Conservation (phyloP, 2,329 filamentous ascomycete species). For the Volutella citrinella region DNA sequence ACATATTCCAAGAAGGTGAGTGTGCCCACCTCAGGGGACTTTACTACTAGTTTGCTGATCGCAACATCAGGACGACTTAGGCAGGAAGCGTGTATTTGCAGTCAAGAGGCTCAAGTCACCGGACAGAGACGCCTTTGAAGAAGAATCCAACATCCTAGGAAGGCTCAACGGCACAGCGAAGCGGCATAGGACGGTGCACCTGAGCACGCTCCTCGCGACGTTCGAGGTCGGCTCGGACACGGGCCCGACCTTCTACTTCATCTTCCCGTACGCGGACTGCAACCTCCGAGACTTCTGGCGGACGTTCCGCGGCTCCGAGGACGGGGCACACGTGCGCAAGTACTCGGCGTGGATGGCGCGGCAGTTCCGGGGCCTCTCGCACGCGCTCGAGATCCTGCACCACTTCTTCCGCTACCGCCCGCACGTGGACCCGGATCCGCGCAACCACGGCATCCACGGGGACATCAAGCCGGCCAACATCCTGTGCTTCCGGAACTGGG, state of each 20-base stretch:
- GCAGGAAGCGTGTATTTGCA: too few species aligned
- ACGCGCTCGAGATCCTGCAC: constrained; percentile 1
- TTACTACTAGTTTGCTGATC: too few species aligned
- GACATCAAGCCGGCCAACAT: constrained; percentile 11
- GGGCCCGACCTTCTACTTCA: constrained; percentile 3
- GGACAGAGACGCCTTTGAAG: background rate
- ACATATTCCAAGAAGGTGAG: too few species aligned
- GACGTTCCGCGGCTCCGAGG: background rate
- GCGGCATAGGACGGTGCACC: constrained; percentile 1
- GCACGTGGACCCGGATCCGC: background rate
- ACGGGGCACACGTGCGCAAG: background rate
- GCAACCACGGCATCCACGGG: constrained; percentile 6
- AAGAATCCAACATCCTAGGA: background rate
- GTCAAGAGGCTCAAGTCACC: background rate
- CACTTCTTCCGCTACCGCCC: too few species aligned
- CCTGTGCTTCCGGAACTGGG: constrained; percentile 6
- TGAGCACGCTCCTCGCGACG: constrained; percentile 2
- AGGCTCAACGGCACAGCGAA: constrained; percentile 1
- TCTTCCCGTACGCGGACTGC: constrained; percentile 6
- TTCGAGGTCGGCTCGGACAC: constrained; percentile 2
- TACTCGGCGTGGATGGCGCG: constrained; percentile 2
- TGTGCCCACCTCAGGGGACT: too few species aligned
- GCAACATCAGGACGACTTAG: too few species aligned
- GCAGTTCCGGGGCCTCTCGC: background rate
- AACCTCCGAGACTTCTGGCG: constrained; percentile 6